Conservation (phyloP, 495 filamentous ascomycete genomes). For the Talaromyces liani region DNA sequence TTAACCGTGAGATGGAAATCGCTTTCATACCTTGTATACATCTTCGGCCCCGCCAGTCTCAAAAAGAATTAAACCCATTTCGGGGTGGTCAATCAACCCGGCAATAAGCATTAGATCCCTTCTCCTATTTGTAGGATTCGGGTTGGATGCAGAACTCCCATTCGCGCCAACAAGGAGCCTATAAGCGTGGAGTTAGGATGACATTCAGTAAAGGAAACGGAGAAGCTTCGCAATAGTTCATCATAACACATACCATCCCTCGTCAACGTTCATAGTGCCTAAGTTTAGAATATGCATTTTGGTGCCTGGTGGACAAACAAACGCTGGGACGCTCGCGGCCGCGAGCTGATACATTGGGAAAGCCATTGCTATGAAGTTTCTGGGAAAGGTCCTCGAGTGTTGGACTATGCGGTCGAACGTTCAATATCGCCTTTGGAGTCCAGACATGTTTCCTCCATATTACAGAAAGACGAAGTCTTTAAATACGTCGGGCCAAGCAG, state of each 20-base stretch:
- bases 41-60: constrained; percentile 45
- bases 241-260: constrained; percentile 8
- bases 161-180: constrained; percentile 23
- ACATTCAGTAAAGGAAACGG: background rate
- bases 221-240: background rate
- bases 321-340: background rate
- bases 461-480: background rate
- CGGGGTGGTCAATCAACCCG: constrained; percentile 41
- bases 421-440: background rate
- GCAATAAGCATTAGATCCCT: constrained; percentile 35
- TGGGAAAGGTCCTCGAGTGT: background rate
- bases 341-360: background rate
- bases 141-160: constrained; percentile 17
- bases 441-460: background rate
- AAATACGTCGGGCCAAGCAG: background rate
- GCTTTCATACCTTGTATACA: constrained; percentile 20
- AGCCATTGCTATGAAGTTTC: background rate
- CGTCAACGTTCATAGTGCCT: constrained; percentile 21
- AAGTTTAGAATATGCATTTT: constrained; percentile 26
- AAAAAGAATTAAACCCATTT: constrained; percentile 41
- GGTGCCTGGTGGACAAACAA: constrained; percentile 15
- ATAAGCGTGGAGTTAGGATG: background rate
- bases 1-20: constrained; percentile 8
- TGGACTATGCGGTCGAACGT: background rate
- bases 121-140: constrained; percentile 25